Base-by-base conservation (phyloP, 2,329 filamentous ascomycete species). In the Lasiodiplodia hormozganensis region DNA sequence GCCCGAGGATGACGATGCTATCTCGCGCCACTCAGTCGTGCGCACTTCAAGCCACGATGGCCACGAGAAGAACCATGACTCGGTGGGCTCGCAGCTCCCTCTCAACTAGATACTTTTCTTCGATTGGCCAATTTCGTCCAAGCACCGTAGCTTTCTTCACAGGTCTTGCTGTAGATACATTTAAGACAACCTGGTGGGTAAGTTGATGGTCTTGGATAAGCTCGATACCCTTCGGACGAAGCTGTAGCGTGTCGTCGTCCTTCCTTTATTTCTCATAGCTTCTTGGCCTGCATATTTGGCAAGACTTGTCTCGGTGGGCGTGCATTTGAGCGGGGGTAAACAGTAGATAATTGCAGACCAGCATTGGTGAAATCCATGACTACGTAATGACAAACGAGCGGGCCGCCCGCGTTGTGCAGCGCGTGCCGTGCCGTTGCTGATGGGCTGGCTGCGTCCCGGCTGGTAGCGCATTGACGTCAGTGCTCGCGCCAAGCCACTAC, bases 1-100 rank as follows among this genome's bases (percentile, higher is more conserved):
- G 49, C 70, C 74, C 10, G 79, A 86, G 67, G 82, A 83, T 54
- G 76, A 72, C 23, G 78, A 77, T 64, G 73, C 51, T 7, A 18
- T 47, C 10, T 69, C 68, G 16, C 64, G 28, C 5, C 68, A 69
- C 49, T 62, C 56, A 21, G 23, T 62, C 10, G 58, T 67, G 23
- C 53, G 65, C 31, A 52, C 34, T 6, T 28, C 25, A 21, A 57
- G 51, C 64, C 70, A 62, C 25, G 54, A 69, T 0, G 34, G 54
- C n/a, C 68, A 53, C 18, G 68, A 69, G 54, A 69, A 69, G 68
- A 69, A 49, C 62, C 62, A 67, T 28, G 68, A 67, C 54, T 69
- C 68, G 51, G 62, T 69, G 53, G 68, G 68, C 25, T 69, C 49
- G 25, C 53, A 67, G 34, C 54, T 40, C 2, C 40, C 40, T 40